phyloP scores from a whole-genome alignment of 371 early-diverging fungal species.

The Mucor racemosus region DNA sequence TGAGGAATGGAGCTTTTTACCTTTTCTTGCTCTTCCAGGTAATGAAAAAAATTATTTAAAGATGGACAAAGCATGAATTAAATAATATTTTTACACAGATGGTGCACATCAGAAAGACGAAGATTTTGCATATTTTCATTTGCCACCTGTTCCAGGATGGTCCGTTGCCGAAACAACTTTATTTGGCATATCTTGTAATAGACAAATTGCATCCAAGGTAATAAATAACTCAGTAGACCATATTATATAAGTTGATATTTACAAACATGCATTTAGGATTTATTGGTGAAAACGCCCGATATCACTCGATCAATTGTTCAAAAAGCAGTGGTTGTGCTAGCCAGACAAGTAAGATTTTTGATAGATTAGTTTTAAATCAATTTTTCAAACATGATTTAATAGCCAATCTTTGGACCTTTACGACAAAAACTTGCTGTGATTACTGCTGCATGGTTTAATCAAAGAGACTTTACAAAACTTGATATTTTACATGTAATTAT shows the following conservation, averaged over 20 bases:
- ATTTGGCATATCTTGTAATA: slow-evolving; percentile 86
- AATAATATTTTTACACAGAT: slow-evolving; percentile 45
- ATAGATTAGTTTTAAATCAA: background rate
- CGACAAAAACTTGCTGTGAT: slow-evolving; percentile 76
- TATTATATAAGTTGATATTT: background rate
- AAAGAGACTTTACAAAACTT: slow-evolving; percentile 77
- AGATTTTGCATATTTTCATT: slow-evolving; percentile 85
- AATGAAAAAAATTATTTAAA: background rate
- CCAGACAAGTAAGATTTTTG: slow-evolving; percentile 59
- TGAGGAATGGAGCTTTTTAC: slow-evolving; percentile 80
- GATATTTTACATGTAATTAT: slow-evolving; percentile 73
- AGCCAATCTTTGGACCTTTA: slow-evolving; percentile 80
- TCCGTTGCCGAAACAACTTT: slow-evolving; percentile 66
- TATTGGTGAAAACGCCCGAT: slow-evolving; percentile 72
- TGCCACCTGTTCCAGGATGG: slow-evolving; percentile 79
- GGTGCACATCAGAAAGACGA: slow-evolving; percentile 86
- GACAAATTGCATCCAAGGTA: slow-evolving; percentile 75
- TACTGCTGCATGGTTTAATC: slow-evolving; percentile 82
- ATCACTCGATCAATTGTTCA: slow-evolving; percentile 83
- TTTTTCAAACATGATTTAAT: background rate
- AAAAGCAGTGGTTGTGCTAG: slow-evolving; percentile 81
- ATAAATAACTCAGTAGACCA: background rate
- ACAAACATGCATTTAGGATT: slow-evolving; percentile 43
- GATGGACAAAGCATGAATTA: background rate
- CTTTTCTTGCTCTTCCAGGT: slow-evolving; percentile 74